These are phyloP conservation scores for Phytophthora sojae DNA, from an alignment of 352 stramenopile genomes.

Conservation along the genomic window DNA sequence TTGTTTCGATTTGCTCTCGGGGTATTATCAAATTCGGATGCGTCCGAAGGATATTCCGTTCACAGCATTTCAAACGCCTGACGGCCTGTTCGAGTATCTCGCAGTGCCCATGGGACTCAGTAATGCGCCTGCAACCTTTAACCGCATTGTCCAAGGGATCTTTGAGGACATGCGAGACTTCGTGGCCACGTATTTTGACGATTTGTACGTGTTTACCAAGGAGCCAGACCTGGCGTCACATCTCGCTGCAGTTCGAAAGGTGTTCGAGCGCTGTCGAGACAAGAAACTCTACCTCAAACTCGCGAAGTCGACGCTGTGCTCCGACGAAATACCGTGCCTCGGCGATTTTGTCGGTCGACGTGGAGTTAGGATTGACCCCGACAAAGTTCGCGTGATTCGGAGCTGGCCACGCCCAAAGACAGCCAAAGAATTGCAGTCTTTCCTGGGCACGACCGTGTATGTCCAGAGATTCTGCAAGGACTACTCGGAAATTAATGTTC, in stretches of 20 bases:
- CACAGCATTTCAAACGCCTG: slow-evolving; percentile 7
- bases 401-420: not conserved
- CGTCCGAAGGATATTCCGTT: not conserved
- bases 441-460: not conserved
- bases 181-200: slow-evolving; percentile 8
- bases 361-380: slow-evolving; percentile 5
- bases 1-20: slow-evolving; percentile 16
- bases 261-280: slow-evolving; percentile 5
- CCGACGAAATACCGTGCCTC: slow-evolving; percentile 3
- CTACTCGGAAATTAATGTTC: slow-evolving; percentile 7
- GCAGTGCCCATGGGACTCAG: not conserved
- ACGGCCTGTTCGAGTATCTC: not conserved
- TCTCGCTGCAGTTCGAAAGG: not conserved
- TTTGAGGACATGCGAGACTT: not conserved
- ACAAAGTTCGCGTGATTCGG: not conserved
- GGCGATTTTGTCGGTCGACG: slow-evolving; percentile 2
- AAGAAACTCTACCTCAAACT: slow-evolving; percentile 7
- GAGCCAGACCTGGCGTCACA: slow-evolving; percentile 1
- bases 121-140: slow-evolving; percentile 8
- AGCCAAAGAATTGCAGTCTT: slow-evolving; percentile 1
- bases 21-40: slow-evolving; percentile 12
- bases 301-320: slow-evolving; percentile 2
- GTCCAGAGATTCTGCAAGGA: not conserved
- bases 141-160: not conserved
- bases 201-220: not conserved